phyloP scores from a whole-genome alignment of 1,284 basidiomycete genomes.

The Schizophyllum amplum region DNA sequence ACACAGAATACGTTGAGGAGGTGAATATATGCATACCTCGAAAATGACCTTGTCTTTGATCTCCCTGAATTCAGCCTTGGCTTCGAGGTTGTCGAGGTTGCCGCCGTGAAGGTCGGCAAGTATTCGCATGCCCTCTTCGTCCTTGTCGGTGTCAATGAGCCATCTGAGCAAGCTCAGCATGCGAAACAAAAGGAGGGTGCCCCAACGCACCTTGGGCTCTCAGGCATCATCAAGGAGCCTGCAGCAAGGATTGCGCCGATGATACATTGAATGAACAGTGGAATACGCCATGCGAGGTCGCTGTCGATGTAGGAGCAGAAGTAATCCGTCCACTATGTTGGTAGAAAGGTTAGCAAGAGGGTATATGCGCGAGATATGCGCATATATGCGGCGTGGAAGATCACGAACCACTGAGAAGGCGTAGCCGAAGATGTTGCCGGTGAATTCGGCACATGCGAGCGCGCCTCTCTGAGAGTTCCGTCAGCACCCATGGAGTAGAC shows the following conservation, averaged over 20 bases:
- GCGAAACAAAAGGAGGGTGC: background rate
- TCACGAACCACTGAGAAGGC: slow-evolving; percentile 80
- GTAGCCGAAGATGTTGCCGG: slow-evolving; percentile 88
- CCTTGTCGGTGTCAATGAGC: slow-evolving; percentile 85
- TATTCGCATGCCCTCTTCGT: slow-evolving; percentile 79
- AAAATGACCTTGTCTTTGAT: slow-evolving; percentile 82
- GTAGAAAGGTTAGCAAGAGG: too few relatives aligned
- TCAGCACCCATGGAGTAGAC: background rate
- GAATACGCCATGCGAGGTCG: slow-evolving; percentile 76
- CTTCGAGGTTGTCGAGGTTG: slow-evolving; percentile 60
- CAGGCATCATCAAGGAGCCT: slow-evolving; percentile 84
- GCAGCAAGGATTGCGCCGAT: slow-evolving; percentile 80
- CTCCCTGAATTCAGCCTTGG: slow-evolving; percentile 82
- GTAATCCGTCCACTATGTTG: slow-evolving; percentile 93
- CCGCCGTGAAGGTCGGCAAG: slow-evolving; percentile 88
- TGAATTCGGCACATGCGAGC: slow-evolving; percentile 94
- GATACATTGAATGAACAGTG: slow-evolving; percentile 77
- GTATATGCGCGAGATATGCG: background rate
- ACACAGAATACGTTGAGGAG: too few relatives aligned
- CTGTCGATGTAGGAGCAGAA: slow-evolving; percentile 82
- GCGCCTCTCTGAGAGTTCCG: slow-evolving; percentile 58
- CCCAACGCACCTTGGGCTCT: slow-evolving; percentile 68
- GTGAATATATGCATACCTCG: too few relatives aligned
- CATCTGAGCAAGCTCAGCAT: slow-evolving; percentile 63
- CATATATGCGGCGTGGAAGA: background rate